Evolutionary conservation across 1,139 yeast genomes (phyloP).

Genomic region (Candida gigantensis): DNA sequence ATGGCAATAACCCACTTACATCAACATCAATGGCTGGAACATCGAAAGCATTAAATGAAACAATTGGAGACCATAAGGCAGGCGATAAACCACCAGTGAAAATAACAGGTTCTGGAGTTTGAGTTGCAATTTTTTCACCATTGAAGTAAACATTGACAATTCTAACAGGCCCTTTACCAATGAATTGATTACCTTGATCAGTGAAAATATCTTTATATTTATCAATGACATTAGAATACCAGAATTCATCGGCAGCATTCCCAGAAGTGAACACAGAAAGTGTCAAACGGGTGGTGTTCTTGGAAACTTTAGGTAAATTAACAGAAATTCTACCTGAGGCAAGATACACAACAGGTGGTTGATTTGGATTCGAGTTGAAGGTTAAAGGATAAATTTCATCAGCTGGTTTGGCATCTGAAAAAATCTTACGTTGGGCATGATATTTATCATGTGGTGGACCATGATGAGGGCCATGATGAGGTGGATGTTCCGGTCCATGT

Average conservation of each 20-base stretch:
- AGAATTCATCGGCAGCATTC: constrained; percentile 78
- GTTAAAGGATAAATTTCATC: constrained; percentile 34
- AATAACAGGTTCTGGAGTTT: constrained; percentile 61
- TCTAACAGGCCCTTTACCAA: constrained; percentile 69
- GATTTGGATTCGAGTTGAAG: constrained; percentile 18
- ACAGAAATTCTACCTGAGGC: constrained; percentile 41
- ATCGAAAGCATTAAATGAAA: constrained; percentile 72
- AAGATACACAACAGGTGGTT: constrained; percentile 40
- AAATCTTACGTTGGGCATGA: constrained; percentile 16
- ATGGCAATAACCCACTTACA: constrained; percentile 65
- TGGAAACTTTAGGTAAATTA: constrained; percentile 39
- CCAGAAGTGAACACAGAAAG: constrained; percentile 71
- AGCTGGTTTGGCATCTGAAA: constrained; percentile 30
- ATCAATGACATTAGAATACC: constrained; percentile 71
- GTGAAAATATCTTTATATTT: constrained; percentile 39
- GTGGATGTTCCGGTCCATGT: constrained; percentile 7
- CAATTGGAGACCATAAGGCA: constrained; percentile 76
- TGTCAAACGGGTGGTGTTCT: constrained; percentile 58
- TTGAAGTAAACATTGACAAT: constrained; percentile 52
- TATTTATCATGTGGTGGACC: constrained; percentile 4
- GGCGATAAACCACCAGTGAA: constrained; percentile 83
- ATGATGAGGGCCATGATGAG: not conserved
- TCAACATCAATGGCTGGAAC: constrained; percentile 66
- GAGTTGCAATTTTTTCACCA: constrained; percentile 49
- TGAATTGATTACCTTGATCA: constrained; percentile 34